Percentiles rank a stretch among this genome's conserved stretches.
Conservation (phyloP, 2,329 filamentous ascomycete genomes). For the Penicillium sp. region DNA sequence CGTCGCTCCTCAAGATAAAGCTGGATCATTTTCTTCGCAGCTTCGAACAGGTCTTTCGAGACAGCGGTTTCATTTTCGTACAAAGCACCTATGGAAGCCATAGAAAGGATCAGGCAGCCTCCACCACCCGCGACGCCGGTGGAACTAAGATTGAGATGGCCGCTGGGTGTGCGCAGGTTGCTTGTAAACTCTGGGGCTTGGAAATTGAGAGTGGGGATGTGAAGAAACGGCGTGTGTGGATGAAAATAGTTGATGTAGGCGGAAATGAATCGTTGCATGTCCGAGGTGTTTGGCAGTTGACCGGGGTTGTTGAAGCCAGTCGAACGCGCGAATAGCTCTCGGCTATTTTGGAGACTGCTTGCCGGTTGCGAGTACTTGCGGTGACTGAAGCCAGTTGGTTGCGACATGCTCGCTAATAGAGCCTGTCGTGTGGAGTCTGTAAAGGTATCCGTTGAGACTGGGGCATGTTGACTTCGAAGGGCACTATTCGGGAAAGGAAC, state of each 20-base stretch:
- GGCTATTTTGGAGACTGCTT: slow-evolving; percentile 45
- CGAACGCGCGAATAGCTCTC: slow-evolving; percentile 33
- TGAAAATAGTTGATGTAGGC: slow-evolving; percentile 91
- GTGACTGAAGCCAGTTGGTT: slow-evolving; percentile 52
- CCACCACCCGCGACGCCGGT: slow-evolving; percentile 64
- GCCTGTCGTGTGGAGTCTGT: slow-evolving; percentile 61
- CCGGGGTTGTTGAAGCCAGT: slow-evolving; percentile 40
- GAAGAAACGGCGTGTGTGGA: slow-evolving; percentile 89
- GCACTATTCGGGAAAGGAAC: slow-evolving; percentile 54
- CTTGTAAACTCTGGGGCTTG: slow-evolving; percentile 65
- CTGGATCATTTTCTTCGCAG: slow-evolving; percentile 92
- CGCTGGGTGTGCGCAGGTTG: slow-evolving; percentile 53
- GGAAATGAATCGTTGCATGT: slow-evolving; percentile 83
- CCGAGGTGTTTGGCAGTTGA: slow-evolving; percentile 69
- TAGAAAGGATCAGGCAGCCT: slow-evolving; percentile 78
- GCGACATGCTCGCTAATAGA: slow-evolving; percentile 56
- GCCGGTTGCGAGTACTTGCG: slow-evolving; percentile 57
- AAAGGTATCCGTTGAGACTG: slow-evolving; percentile 59
- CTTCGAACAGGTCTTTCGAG: slow-evolving; percentile 82
- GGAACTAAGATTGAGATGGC: slow-evolving; percentile 48
- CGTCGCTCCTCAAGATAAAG: slow-evolving; percentile 86
- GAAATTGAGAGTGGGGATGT: slow-evolving; percentile 86
- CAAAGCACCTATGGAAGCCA: slow-evolving; percentile 78
- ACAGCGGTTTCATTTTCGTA: slow-evolving; percentile 78
- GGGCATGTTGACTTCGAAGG: slow-evolving; percentile 54